Evolutionary conservation across 805 yeast species (phyloP).

Genomic region (Candida xiaguanensis): DNA sequence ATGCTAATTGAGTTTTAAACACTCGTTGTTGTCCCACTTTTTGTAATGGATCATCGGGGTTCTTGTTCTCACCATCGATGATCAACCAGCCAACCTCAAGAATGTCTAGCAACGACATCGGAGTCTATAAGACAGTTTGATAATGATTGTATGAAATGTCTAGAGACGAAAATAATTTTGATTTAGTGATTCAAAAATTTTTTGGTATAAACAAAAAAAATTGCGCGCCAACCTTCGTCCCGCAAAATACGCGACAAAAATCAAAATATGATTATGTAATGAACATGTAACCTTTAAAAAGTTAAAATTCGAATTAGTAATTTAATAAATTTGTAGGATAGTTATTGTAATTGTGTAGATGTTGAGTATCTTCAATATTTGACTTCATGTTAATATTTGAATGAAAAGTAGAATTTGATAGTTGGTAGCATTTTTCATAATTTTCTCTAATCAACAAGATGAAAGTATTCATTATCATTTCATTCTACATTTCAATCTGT

Average conservation of each 20-base stretch:
- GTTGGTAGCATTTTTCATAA: conserved; percentile 1
- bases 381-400: too few relatives aligned
- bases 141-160: background rate
- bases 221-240: background rate
- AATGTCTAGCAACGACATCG: conserved; percentile 4
- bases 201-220: background rate
- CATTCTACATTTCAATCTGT: background rate
- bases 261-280: background rate
- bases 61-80: conserved; percentile 1
- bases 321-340: too few relatives aligned
- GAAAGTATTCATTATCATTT: background rate
- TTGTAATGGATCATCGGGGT: conserved; percentile 7
- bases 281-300: too few relatives aligned
- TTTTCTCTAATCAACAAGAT: background rate
- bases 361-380: too few relatives aligned
- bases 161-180: background rate
- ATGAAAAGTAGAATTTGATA: too few relatives aligned
- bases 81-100: conserved; percentile 3
- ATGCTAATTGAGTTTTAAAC: conserved; percentile 50
- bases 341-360: too few relatives aligned
- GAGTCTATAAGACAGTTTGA: background rate
- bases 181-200: background rate
- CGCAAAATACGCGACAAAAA: background rate
- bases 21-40: conserved; percentile 43
- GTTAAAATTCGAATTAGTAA: too few relatives aligned